Conservation (phyloP, 1,284 basidiomycete species). For the Microbotryum silenes-acaulis region DNA sequence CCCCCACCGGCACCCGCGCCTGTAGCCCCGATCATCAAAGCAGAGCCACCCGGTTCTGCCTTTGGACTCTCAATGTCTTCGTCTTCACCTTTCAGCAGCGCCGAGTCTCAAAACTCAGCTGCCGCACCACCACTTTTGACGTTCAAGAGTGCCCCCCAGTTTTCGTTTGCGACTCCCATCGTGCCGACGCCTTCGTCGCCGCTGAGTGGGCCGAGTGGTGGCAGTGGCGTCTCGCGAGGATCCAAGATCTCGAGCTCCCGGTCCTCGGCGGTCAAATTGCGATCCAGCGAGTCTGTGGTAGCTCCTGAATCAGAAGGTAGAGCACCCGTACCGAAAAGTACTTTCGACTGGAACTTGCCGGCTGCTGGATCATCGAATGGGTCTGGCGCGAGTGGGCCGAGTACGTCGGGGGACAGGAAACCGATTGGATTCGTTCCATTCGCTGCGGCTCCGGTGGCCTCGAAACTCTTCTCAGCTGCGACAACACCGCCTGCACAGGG, state of each 20-base stretch:
- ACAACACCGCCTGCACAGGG: background rate
- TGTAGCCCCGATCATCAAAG: background rate
- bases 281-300: background rate
- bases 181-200: background rate
- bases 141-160: background rate
- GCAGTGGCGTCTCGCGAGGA: background rate
- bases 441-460: background rate
- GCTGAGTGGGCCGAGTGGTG: too few species aligned
- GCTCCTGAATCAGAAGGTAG: background rate
- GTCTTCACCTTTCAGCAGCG: background rate
- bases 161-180: background rate
- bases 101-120: background rate
- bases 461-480: background rate
- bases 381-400: too few species aligned
- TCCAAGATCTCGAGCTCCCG: background rate
- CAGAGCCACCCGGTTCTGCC: background rate
- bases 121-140: background rate
- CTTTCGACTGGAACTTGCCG: background rate
- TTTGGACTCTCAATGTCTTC: background rate
- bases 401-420: too few species aligned
- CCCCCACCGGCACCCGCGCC: slow-evolving; percentile 11
- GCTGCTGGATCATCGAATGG: too few species aligned
- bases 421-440: background rate
- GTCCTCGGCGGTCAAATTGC: background rate
- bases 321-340: background rate